phyloP scores from a whole-genome alignment of 2,329 filamentous ascomycete species.

The Aspergillus sp. region DNA sequence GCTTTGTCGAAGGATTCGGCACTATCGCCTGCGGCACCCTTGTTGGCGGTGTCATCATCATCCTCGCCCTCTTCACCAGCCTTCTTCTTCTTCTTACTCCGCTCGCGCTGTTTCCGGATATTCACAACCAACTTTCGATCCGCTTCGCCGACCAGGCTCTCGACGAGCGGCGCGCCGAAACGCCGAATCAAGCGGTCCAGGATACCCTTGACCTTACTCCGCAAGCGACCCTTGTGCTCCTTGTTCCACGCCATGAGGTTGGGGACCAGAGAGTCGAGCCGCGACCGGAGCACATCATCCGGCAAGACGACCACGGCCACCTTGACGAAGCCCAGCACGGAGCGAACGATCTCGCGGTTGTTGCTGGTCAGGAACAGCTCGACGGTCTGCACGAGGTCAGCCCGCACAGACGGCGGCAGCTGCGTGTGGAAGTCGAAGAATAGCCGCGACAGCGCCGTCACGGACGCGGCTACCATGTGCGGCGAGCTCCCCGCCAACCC shows the following conservation, averaged over 20 bases:
- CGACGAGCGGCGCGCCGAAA: conserved; percentile 75
- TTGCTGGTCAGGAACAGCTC: conserved; percentile 93
- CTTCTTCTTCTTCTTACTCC: conserved; percentile 82
- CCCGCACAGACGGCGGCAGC: conserved; percentile 61
- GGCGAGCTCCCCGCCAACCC: conserved; percentile 86
- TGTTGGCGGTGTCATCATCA: conserved; percentile 37
- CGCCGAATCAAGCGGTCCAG: conserved; percentile 87
- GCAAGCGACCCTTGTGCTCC: conserved; percentile 96
- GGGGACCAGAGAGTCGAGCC: conserved; percentile 69
- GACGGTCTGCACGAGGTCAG: conserved; percentile 86
- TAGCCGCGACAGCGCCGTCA: conserved; percentile 87
- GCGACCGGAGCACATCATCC: conserved; percentile 65
- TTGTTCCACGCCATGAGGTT: conserved; percentile 94
- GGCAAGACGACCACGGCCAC: conserved; percentile 85
- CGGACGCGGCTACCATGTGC: conserved; percentile 96
- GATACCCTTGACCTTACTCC: conserved; percentile 96
- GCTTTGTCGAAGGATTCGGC: conserved; percentile 65
- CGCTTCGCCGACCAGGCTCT: conserved; percentile 70
- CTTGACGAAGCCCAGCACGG: conserved; percentile 92
- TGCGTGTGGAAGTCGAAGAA: conserved; percentile 79
- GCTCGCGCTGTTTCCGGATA: conserved; percentile 89
- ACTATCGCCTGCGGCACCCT: background rate
- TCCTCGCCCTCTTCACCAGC: conserved; percentile 53
- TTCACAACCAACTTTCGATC: conserved; percentile 88
- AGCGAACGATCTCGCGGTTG: conserved; percentile 93